Conservation (phyloP, 108 stramenopile genomes). For the Fragilaria crotonensis region DNA sequence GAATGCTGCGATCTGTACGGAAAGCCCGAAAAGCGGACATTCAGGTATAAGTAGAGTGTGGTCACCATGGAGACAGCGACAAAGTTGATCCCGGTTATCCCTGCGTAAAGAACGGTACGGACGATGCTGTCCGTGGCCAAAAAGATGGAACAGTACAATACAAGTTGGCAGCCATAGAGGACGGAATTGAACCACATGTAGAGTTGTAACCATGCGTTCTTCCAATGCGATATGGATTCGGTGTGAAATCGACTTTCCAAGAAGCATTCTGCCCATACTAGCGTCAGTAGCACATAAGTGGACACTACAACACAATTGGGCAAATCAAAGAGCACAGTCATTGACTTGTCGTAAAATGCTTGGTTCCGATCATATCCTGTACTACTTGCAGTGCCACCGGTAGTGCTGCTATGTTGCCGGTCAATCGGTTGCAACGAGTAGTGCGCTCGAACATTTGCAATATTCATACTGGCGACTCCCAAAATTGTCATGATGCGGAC, state of each 20-base stretch:
- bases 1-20: constrained; percentile 36
- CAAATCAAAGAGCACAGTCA: constrained; percentile 79
- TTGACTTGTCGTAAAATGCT: constrained; percentile 75
- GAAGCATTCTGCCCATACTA: constrained; percentile 84
- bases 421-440: constrained; percentile 36
- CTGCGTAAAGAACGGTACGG: constrained; percentile 57
- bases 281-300: constrained; percentile 72
- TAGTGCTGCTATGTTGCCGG: constrained; percentile 1
- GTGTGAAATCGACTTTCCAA: constrained; percentile 70
- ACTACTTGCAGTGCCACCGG: constrained; percentile 9
- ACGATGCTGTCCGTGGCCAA: constrained; percentile 47
- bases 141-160: constrained; percentile 75
- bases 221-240: constrained; percentile 36
- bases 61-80: constrained; percentile 59
- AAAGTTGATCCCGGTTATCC: constrained; percentile 70
- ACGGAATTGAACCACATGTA: constrained; percentile 82
- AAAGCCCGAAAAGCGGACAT: constrained; percentile 60
- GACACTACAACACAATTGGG: constrained; percentile 82
- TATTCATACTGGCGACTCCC: constrained; percentile 65
- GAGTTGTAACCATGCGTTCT: constrained; percentile 46
- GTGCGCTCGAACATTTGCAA: constrained; percentile 68
- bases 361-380: constrained; percentile 41
- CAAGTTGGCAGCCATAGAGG: constrained; percentile 66
- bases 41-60: constrained; percentile 64
- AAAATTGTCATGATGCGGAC: constrained; percentile 78